phyloP scores from a whole-genome alignment of 2,329 filamentous ascomycete species.

The Nigrospora sphaerica region DNA sequence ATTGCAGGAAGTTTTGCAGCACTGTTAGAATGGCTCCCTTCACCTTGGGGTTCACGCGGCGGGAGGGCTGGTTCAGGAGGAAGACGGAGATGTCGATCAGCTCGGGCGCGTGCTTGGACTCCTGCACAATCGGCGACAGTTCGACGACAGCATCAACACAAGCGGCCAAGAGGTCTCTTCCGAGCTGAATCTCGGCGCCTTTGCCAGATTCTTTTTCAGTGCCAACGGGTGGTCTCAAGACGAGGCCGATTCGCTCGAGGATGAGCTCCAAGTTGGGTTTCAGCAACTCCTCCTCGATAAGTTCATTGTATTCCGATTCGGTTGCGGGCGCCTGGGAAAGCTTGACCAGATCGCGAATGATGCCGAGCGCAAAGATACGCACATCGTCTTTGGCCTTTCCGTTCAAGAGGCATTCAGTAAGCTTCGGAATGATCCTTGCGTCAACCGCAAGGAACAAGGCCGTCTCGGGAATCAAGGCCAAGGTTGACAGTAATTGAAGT shows the following conservation, averaged over 20 bases:
- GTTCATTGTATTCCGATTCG: constrained; percentile 49
- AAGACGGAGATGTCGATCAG: constrained; percentile 75
- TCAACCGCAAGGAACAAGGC: constrained; percentile 60
- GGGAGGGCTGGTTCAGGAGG: constrained; percentile 76
- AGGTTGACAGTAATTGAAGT: constrained; percentile 72
- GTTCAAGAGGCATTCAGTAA: constrained; percentile 66
- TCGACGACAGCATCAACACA: constrained; percentile 75
- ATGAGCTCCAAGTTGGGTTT: constrained; percentile 52
- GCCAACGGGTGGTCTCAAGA: constrained; percentile 49
- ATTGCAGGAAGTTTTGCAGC: constrained; percentile 70
- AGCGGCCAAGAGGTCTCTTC: constrained; percentile 70
- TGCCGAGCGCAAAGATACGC: constrained; percentile 70
- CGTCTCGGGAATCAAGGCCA: constrained; percentile 62
- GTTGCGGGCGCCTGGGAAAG: constrained; percentile 47
- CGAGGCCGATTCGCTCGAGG: constrained; percentile 58
- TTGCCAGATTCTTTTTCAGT: constrained; percentile 3
- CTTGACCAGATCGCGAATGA: constrained; percentile 63
- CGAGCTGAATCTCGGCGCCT: constrained; percentile 28
- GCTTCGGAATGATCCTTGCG: constrained; percentile 57
- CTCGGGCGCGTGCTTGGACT: constrained; percentile 63
- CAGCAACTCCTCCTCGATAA: constrained; percentile 49
- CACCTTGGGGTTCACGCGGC: constrained; percentile 72
- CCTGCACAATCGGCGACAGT: constrained; percentile 62
- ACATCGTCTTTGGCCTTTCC: constrained; percentile 80
- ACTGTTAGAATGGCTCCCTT: constrained; percentile 78